Evolutionary conservation across 208 protist species (phyloP).

Genomic region (Leishmania mexicana): DNA sequence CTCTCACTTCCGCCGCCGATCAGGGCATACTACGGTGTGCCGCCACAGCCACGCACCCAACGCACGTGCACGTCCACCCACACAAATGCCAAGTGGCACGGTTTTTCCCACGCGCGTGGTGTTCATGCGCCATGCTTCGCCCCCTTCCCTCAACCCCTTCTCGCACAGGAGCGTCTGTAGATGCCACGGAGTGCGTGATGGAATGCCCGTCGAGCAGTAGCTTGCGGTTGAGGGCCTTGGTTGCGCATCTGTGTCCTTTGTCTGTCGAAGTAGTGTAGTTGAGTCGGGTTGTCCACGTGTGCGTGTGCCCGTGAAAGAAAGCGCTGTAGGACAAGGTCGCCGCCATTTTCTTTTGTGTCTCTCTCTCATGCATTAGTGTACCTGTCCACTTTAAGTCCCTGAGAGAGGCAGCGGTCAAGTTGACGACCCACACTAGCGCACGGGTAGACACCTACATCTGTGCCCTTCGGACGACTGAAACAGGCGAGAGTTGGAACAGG

Average conservation of each 20-base stretch:
- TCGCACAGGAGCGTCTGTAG: background rate
- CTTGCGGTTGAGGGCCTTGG: background rate
- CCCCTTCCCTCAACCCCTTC: background rate
- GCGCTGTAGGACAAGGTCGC: background rate
- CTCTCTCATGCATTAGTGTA: background rate
- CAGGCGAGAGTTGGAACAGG: background rate
- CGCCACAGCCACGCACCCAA: background rate
- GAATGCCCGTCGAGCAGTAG: background rate
- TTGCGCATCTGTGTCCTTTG: background rate
- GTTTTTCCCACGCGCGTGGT: background rate
- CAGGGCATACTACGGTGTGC: background rate
- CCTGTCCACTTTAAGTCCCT: background rate
- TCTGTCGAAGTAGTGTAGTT: background rate
- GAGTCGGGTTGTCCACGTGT: background rate
- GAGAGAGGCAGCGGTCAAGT: background rate
- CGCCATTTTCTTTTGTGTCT: background rate
- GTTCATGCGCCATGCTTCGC: too few relatives aligned
- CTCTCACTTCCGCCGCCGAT: background rate
- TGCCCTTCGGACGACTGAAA: background rate
- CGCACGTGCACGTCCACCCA: background rate
- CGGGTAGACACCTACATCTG: background rate
- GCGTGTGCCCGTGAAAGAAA: background rate
- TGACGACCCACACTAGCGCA: background rate
- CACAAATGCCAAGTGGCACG: background rate
- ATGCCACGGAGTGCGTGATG: background rate